Evolutionary conservation across 768 basidiomycete species (phyloP).

Genomic region (Cubamyces lactineus): DNA sequence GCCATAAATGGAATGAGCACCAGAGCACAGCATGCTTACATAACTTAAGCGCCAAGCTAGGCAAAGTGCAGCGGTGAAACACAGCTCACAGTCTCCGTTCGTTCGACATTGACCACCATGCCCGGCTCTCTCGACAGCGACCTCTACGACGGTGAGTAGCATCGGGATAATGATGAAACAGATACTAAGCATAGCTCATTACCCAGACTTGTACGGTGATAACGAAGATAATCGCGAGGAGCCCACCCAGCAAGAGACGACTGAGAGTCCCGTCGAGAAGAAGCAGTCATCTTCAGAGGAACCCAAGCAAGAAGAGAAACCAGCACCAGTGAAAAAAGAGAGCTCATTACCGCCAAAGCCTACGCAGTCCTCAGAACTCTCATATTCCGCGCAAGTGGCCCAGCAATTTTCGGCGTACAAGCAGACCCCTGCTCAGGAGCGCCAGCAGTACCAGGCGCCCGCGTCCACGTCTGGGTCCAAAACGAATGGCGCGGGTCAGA

Average conservation of each 20-base stretch:
- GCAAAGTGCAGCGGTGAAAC: slow-evolving; percentile 1
- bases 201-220: slow-evolving; percentile 58
- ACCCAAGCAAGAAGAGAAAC: slow-evolving; percentile 22
- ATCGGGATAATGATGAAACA: background rate
- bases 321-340: slow-evolving; percentile 9
- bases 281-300: slow-evolving; percentile 7
- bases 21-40: slow-evolving; percentile 15
- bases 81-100: slow-evolving; percentile 2
- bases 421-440: slow-evolving; percentile 31
- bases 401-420: slow-evolving; percentile 33
- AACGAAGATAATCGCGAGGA: slow-evolving; percentile 45
- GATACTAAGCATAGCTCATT: background rate
- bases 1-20: background rate
- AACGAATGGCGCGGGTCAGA: slow-evolving; percentile 35
- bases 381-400: slow-evolving; percentile 30
- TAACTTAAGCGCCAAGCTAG: background rate
- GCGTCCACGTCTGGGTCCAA: slow-evolving; percentile 23
- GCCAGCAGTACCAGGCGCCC: slow-evolving; percentile 22
- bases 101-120: slow-evolving; percentile 21
- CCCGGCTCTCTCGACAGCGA: slow-evolving; percentile 68
- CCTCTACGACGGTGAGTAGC: slow-evolving; percentile 77
- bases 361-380: slow-evolving; percentile 19
- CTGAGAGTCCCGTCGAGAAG: slow-evolving; percentile 34
- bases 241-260: slow-evolving; percentile 40
- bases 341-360: slow-evolving; percentile 29